A percentile compares a stretch with the other conserved stretches of the same genome.
Evolutionary conservation across 2,329 filamentous ascomycete genomes (phyloP).

Genomic region (Aspergillus flavus): DNA sequence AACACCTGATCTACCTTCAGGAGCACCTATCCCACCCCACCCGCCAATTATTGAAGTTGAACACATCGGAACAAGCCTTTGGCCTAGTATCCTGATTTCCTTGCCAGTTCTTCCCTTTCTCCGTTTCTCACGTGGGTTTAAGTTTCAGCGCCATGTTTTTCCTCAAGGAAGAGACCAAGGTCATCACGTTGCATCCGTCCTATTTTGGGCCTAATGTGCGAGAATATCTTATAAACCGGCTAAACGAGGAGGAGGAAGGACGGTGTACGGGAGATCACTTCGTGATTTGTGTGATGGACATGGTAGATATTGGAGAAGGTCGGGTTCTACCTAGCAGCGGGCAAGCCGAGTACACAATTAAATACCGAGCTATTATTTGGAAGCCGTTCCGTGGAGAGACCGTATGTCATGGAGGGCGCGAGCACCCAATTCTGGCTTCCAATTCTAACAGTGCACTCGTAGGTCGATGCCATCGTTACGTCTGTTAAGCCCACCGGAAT

Average conservation of each 20-base stretch:
- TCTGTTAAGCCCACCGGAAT: constrained; percentile 89
- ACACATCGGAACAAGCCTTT: background rate
- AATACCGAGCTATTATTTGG: constrained; percentile 96
- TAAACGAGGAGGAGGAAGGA: constrained; percentile 91
- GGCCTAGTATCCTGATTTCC: background rate
- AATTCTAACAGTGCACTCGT: constrained; percentile 33
- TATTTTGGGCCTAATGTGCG: constrained; percentile 96
- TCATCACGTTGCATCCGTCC: constrained; percentile 92
- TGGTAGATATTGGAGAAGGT: constrained; percentile 90
- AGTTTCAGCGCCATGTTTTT: constrained; percentile 77
- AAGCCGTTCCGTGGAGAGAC: constrained; percentile 97
- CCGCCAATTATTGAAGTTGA: background rate
- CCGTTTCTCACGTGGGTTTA: background rate
- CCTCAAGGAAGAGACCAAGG: constrained; percentile 93
- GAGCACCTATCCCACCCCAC: background rate
- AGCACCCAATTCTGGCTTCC: constrained; percentile 7
- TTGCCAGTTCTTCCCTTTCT: background rate
- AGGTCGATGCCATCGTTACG: constrained; percentile 93
- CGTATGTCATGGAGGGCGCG: constrained; percentile 58
- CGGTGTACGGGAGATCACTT: constrained; percentile 95
- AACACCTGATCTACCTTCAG: background rate
- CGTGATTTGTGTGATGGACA: constrained; percentile 97
- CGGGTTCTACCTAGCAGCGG: constrained; percentile 90
- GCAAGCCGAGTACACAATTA: constrained; percentile 89
- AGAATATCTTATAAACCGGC: constrained; percentile 83